phyloP scores from a whole-genome alignment of 345 rosid genomes.

The Gossypioides kirkii region DNA sequence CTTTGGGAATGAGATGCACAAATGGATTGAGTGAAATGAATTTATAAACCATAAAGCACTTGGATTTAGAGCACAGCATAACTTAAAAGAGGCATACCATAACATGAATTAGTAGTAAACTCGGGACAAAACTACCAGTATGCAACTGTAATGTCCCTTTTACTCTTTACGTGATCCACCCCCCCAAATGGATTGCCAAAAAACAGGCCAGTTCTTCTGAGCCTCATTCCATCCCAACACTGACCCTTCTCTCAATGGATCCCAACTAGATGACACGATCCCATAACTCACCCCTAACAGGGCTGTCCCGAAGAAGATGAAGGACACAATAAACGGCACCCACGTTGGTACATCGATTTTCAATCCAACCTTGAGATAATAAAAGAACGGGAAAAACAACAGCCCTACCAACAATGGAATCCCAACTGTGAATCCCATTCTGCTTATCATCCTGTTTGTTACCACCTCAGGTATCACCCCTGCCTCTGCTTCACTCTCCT shows the following conservation, averaged over 20 bases:
- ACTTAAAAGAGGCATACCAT: background rate
- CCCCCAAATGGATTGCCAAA: slow-evolving; percentile 93
- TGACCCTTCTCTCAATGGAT: slow-evolving; percentile 89
- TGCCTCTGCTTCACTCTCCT: slow-evolving; percentile 27
- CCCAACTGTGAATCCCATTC: slow-evolving; percentile 79
- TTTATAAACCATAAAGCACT: too few species aligned
- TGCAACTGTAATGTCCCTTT: slow-evolving; percentile 11
- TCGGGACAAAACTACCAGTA: background rate
- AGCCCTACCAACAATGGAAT: slow-evolving; percentile 67
- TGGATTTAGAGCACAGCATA: too few species aligned
- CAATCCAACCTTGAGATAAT: slow-evolving; percentile 73
- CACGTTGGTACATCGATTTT: slow-evolving; percentile 82
- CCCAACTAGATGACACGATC: slow-evolving; percentile 94
- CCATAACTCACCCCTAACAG: slow-evolving; percentile 85
- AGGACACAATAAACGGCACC: slow-evolving; percentile 81
- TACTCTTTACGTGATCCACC: slow-evolving; percentile 32
- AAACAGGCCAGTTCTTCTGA: slow-evolving; percentile 88
- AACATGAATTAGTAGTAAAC: background rate
- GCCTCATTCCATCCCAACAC: slow-evolving; percentile 94
- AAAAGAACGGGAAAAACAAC: slow-evolving; percentile 80
- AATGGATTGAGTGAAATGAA: too few species aligned
- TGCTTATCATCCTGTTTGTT: slow-evolving; percentile 85
- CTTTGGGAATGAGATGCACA: too few species aligned
- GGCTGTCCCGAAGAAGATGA: slow-evolving; percentile 82
- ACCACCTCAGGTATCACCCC: slow-evolving; percentile 84